Base-by-base conservation (phyloP, 2,329 filamentous ascomycete genomes). In the Phoma sp. region DNA sequence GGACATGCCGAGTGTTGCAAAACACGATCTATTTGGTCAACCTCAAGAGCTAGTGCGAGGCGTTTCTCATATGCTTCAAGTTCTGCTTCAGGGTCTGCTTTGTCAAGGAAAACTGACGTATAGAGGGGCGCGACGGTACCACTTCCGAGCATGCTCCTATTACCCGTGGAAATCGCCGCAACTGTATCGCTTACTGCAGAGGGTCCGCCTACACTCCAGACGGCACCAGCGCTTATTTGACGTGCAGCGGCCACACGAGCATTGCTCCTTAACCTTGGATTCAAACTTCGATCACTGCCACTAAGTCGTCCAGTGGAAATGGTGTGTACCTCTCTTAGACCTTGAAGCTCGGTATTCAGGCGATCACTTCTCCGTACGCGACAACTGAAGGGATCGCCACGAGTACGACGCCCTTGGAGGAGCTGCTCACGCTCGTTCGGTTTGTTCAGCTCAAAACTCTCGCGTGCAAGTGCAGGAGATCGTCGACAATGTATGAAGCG, bases 171-270 rank as follows among this genome's bases (percentile, higher is more conserved):
- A 18, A 88, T 64, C 4, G 74, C 76, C 43, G 73, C 61, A 14
- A 80, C 77, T 10, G 82, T 82, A 13, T 80, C 77, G 24, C 78
- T 78, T 7, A 79, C 77, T n/a, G 85, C 83, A 44, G 84, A 83
- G 8, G 84, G 69, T n/a, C 89, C 89, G 24, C 90, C 89, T 9
- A 95, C 86, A 14, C 86, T 84, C 91, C 90, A 96, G 14, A 93
- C 81, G 8, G 87, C 83, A 2, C 89, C 88, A 57, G 81, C 77
- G 70, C 89, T 93, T 57, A 85, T 78, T 68, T 87, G 65, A 18
- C 75, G 74, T 37, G 57, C 44, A 18, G 61, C 59, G 14, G 55
- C n/a, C 5, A 62, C 56, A 13, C 58, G 49, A 9, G 64, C 63
- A 25, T 41, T 64, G n/a, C 61, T 62, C 43, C 71, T 61, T 36